Evolutionary conservation across 1,284 basidiomycete genomes (phyloP), one percentile per base, ranked within the genome.

Genomic region (Flammula alnicola): DNA sequence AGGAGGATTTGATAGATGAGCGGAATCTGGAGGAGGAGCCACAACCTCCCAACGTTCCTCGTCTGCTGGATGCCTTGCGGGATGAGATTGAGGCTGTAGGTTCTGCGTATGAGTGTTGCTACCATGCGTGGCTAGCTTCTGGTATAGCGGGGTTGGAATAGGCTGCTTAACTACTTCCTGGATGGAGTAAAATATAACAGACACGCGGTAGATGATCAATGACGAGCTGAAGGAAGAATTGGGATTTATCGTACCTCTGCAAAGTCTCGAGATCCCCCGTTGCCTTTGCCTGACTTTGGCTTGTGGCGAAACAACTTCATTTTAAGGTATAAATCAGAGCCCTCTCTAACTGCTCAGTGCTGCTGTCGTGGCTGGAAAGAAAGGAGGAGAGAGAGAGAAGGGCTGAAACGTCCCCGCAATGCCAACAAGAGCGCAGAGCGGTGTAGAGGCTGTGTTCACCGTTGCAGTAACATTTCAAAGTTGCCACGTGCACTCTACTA

Each of bases 31-130:
- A 31, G 59, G 51, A 11, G 42, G 42, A 4, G 57, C 53, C 20
- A 82, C 63, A 37, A 78, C 64, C 51, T 84, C 78, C 79, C 81
- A 81, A 39, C 66, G 71, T 37, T 81, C 79, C 8, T 79, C 79
- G 16, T 79, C 78, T 20, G 61, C 19, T n/a, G n/a, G n/a, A 49
- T 60, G 23, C 42, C 59, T 58, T 2, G 57, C 47, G 38, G 61
- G 43, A 22, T 27, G 35, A 3, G 51, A 44, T 22, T 37, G 41
- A 2, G 45, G 45, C 19, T 49, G 49, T 5, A 26, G 53, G 10
- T 38, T 32, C 10, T 56, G 54, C 26, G 49, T 43, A 11, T 52
- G 55, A 39, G 58, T 41, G 25, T 55, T 49, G 27, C 42, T 53
- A 14, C 57, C 55, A 40, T 57, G 52, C 10, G 59, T 61, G 31